Evolutionary conservation across 176 grass and related monocot species (phyloP).

Genomic region (Secale cereale): DNA sequence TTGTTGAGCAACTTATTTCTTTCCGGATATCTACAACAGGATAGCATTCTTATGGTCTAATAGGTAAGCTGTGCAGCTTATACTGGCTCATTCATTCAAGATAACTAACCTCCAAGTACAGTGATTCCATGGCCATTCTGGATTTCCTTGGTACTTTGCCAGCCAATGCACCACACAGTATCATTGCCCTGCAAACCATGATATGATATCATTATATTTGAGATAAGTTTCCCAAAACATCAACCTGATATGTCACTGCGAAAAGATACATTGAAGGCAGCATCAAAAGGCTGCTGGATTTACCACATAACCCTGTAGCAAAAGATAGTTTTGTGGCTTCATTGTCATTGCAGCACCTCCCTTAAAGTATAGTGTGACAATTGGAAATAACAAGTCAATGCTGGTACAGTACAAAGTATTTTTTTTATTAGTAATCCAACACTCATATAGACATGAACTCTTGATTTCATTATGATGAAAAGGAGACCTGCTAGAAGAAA

Average conservation of each 20-base stretch:
- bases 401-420: slow-evolving; percentile 23
- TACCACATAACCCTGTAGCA: no score
- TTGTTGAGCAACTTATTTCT: neutral
- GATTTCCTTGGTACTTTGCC: slow-evolving; percentile 66
- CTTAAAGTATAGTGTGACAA: slow-evolving; percentile 77
- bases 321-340: slow-evolving; percentile 24
- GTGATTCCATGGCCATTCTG: no score
- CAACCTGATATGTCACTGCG: neutral
- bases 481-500: slow-evolving; percentile 75
- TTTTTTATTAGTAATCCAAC: neutral
- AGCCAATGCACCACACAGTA: slow-evolving; percentile 86
- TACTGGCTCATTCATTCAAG: no score
- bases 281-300: no score
- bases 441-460: slow-evolving; percentile 17
- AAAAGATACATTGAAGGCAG: neutral
- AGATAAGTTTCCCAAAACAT: no score
- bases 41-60: neutral
- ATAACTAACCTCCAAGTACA: no score
- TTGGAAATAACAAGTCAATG: slow-evolving; percentile 79
- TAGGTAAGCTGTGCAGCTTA: neutral
- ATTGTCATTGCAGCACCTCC: slow-evolving; percentile 68
- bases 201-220: slow-evolving; percentile 7
- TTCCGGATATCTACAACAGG: neutral
- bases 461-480: slow-evolving; percentile 23
- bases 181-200: slow-evolving; percentile 52